Evolutionary conservation across 345 rosid species (phyloP).

Genomic region (Populus davidiana): DNA sequence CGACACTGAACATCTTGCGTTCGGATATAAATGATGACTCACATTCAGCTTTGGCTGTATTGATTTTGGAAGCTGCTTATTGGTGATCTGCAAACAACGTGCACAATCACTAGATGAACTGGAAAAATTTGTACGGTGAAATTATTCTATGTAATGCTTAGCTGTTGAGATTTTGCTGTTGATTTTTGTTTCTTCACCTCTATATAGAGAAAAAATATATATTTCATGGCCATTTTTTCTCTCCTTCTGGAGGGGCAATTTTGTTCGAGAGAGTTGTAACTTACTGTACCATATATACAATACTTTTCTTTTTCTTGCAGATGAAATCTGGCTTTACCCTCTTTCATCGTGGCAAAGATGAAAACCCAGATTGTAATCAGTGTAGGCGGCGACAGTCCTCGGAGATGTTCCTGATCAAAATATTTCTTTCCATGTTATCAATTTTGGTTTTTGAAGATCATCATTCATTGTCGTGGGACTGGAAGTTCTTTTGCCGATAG

Average conservation of each 20-base stretch:
- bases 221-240: background rate
- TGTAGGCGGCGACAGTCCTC: background rate
- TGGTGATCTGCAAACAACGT: background rate
- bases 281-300: background rate
- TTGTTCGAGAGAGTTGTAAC: background rate
- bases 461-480: background rate
- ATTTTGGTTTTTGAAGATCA: background rate
- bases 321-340: too few species aligned
- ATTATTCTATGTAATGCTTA: background rate
- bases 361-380: background rate
- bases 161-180: background rate
- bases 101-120: background rate
- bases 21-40: background rate
- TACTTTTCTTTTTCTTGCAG: too few species aligned
- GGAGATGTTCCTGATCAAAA: background rate
- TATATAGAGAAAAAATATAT: background rate
- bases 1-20: constrained; percentile 1
- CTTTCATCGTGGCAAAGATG: background rate
- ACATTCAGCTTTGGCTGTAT: background rate
- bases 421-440: background rate
- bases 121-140: background rate
- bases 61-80: background rate
- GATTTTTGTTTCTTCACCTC: background rate
- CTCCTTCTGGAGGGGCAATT: background rate
- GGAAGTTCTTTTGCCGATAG: background rate